Conservation (phyloP, 78 protist genomes). For the Dictyostelium purpureum region DNA sequence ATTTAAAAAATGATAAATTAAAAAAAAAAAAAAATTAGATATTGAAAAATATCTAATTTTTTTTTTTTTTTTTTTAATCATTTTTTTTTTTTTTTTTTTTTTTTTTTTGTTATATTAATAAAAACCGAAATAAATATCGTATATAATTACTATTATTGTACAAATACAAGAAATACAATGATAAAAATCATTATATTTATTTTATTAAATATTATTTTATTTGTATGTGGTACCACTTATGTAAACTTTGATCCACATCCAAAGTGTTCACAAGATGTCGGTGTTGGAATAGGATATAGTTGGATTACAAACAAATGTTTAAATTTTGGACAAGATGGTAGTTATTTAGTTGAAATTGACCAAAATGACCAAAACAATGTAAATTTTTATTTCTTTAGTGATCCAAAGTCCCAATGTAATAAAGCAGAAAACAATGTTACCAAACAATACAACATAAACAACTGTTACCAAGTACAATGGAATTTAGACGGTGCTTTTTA, state of each 20-base stretch:
- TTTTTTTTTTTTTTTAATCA: background rate
- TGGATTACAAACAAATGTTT: background rate
- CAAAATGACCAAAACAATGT: background rate
- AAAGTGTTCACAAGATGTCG: background rate
- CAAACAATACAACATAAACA: background rate
- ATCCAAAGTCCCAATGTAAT: background rate
- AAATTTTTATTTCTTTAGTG: background rate
- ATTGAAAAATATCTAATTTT: too few species aligned
- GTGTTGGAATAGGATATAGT: background rate
- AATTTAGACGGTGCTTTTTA: background rate
- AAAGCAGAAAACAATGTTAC: background rate
- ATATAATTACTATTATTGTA: background rate
- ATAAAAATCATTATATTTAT: background rate
- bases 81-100: background rate
- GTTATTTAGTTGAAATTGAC: background rate
- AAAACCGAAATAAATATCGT: background rate
- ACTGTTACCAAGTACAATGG: conserved; percentile 8
- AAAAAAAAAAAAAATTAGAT: too few species aligned
- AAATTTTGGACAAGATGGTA: background rate
- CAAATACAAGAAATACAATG: background rate
- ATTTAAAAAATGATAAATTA: too few species aligned
- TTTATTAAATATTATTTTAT: background rate
- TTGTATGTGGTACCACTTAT: background rate
- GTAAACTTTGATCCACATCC: background rate
- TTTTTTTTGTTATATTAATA: background rate